Conservation (phyloP, 2,329 filamentous ascomycete genomes). For the Fusarium pilosicola region DNA sequence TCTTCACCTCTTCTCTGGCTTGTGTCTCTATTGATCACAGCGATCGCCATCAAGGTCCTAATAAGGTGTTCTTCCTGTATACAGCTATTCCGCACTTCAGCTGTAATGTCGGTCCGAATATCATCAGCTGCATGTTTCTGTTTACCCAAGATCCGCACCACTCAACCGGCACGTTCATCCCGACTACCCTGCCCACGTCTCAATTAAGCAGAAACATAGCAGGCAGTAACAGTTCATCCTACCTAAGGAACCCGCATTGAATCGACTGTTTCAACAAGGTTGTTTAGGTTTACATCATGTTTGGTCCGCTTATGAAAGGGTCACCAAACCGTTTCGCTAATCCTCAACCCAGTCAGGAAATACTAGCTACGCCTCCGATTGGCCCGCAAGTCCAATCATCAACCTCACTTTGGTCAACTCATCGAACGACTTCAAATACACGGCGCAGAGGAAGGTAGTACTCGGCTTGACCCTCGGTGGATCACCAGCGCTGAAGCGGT, state of each 20-base stretch:
- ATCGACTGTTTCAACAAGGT: background rate
- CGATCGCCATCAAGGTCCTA: too few relatives aligned
- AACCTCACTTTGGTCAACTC: background rate
- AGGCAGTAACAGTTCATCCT: background rate
- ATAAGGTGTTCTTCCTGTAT: background rate
- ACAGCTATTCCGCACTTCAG: background rate
- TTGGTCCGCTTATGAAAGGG: conserved; percentile 19
- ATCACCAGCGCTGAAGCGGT: background rate
- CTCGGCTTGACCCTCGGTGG: background rate
- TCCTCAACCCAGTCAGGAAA: background rate
- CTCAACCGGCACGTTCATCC: background rate
- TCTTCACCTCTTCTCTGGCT: background rate
- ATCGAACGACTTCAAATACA: conserved; percentile 1
- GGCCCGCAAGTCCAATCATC: background rate
- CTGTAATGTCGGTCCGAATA: background rate
- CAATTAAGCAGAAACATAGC: background rate
- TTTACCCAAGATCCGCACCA: background rate
- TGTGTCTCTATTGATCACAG: too few relatives aligned
- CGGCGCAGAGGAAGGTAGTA: conserved; percentile 6
- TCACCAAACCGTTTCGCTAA: background rate
- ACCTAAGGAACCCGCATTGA: background rate
- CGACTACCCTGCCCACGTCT: background rate
- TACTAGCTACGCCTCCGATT: conserved; percentile 1
- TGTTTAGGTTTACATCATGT: background rate
- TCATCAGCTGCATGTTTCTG: background rate